phyloP scores from a whole-genome alignment of 768 basidiomycete genomes.

The Tricholoma matsutake region DNA sequence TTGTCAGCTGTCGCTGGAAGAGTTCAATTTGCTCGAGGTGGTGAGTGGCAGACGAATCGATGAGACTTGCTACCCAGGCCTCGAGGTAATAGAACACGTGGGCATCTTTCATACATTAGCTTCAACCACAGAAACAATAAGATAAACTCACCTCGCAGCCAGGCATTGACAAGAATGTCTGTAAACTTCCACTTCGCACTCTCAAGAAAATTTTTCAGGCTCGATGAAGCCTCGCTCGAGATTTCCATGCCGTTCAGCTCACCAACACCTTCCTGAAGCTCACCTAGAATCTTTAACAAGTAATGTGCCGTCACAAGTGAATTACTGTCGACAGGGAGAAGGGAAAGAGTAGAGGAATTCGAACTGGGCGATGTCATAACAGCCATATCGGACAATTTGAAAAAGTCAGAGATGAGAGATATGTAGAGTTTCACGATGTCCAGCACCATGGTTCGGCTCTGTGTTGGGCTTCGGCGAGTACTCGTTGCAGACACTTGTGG shows the following conservation, averaged over 20 bases:
- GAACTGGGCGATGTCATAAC: constrained; percentile 54
- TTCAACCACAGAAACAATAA: neutral
- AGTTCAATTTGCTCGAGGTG: constrained; percentile 76
- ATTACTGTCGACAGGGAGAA: constrained; percentile 74
- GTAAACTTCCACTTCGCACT: constrained; percentile 86
- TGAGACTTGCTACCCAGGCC: constrained; percentile 69
- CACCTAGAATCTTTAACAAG: constrained; percentile 74
- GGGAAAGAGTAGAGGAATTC: constrained; percentile 40
- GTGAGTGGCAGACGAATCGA: constrained; percentile 63
- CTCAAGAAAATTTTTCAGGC: constrained; percentile 72
- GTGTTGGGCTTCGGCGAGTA: constrained; percentile 74
- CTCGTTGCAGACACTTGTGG: constrained; percentile 32
- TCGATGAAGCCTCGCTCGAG: constrained; percentile 65
- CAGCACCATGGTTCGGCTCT: constrained; percentile 78
- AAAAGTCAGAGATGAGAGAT: constrained; percentile 74
- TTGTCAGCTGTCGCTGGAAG: constrained; percentile 78
- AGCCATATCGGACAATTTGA: constrained; percentile 74
- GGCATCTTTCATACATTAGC: constrained; percentile 54
- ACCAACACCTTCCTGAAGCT: constrained; percentile 82
- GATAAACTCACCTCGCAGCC: constrained; percentile 70
- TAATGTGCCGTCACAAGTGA: constrained; percentile 82
- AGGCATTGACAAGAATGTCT: constrained; percentile 72
- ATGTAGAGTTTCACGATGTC: constrained; percentile 82
- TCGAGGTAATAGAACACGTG: constrained; percentile 81
- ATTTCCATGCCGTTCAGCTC: constrained; percentile 83